phyloP scores from a whole-genome alignment of 2,329 filamentous ascomycete species.

The Lasiodiplodia gonubiensis region DNA sequence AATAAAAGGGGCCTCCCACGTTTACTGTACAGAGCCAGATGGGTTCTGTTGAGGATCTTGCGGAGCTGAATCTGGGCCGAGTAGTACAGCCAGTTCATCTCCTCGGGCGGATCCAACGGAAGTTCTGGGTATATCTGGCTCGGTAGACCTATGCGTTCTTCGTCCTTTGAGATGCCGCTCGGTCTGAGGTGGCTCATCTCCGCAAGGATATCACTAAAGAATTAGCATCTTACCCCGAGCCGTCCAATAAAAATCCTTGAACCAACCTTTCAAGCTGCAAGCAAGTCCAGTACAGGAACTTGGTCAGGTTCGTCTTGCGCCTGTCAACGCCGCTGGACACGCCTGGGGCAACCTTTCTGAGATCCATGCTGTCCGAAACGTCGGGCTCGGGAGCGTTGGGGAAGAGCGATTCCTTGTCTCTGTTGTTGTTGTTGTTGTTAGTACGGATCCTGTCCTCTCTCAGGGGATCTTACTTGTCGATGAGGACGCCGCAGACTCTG shows the following conservation, averaged over 20 bases:
- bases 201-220: conserved; percentile 81
- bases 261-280: conserved; percentile 84
- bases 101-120: conserved; percentile 39
- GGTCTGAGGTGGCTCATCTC: conserved; percentile 71
- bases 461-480: conserved; percentile 76
- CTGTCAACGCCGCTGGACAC: conserved; percentile 19
- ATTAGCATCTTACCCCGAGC: background rate
- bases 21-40: conserved; percentile 60
- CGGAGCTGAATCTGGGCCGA: conserved; percentile 66
- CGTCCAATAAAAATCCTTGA: background rate
- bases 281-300: conserved; percentile 88
- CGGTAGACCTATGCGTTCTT: conserved; percentile 70
- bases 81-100: conserved; percentile 61
- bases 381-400: conserved; percentile 13
- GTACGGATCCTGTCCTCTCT: no score
- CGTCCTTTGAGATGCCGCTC: conserved; percentile 64
- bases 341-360: conserved; percentile 22
- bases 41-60: conserved; percentile 61
- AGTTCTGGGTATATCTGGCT: conserved; percentile 55
- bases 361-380: conserved; percentile 17
- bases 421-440: conserved; percentile 5
- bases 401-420: conserved; percentile 23
- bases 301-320: conserved; percentile 46
- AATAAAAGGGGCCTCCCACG: conserved; percentile 42
- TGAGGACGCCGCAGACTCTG: conserved; percentile 69